phyloP scores from a whole-genome alignment of 768 basidiomycete species.

The Pisolithus tinctorius region DNA sequence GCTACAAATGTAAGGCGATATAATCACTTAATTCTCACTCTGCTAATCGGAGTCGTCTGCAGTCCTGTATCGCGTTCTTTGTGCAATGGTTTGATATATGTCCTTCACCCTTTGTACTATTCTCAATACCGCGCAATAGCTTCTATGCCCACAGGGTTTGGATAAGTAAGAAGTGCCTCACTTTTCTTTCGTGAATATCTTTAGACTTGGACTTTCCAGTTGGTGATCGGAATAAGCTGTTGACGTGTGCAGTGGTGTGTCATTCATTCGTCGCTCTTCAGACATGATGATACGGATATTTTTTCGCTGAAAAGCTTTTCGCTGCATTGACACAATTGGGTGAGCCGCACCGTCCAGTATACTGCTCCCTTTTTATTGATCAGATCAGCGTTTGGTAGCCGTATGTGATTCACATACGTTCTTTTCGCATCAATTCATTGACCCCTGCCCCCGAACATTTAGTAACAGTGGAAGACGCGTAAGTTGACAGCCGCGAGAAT shows the following conservation, averaged over 20 bases:
- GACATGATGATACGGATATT: no score
- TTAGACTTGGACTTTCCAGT: slow-evolving; percentile 5
- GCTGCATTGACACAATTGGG: slow-evolving; percentile 8
- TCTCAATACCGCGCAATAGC: slow-evolving; percentile 6
- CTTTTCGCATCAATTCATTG: not conserved
- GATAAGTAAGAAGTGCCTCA: slow-evolving; percentile 11
- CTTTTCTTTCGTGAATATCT: not conserved
- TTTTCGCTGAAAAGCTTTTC: slow-evolving; percentile 1
- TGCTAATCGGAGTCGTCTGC: not conserved
- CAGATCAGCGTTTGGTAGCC: not conserved
- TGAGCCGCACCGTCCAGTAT: not conserved
- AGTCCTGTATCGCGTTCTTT: slow-evolving; percentile 14
- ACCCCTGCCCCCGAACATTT: not conserved
- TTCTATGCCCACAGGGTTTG: slow-evolving; percentile 23
- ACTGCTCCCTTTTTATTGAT: not conserved
- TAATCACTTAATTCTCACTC: not conserved
- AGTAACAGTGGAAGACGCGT: not conserved
- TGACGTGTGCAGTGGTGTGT: slow-evolving; percentile 13
- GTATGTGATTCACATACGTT: not conserved
- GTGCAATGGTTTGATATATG: slow-evolving; percentile 12
- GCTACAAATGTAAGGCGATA: slow-evolving; percentile 1
- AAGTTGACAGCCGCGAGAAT: not conserved
- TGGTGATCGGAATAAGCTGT: slow-evolving; percentile 10
- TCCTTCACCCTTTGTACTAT: not conserved
- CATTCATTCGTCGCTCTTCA: not conserved